Conservation (phyloP, 176 grass and related monocot genomes). For the Lolium rigidum region DNA sequence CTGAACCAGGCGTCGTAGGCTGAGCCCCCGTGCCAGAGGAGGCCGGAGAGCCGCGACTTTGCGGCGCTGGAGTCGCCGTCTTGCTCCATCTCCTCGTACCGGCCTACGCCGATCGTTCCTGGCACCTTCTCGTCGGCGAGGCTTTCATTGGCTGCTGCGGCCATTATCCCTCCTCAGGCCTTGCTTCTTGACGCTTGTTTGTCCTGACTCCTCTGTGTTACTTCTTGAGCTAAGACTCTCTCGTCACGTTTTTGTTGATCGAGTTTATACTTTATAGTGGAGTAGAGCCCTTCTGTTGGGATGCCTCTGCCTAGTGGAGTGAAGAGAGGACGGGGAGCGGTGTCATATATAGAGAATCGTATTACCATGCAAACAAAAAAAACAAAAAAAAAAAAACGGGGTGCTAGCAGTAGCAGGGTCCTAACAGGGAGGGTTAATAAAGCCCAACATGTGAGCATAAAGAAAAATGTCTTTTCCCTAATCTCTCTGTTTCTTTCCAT, state of each 20-base stretch:
- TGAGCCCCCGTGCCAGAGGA: constrained; percentile 98
- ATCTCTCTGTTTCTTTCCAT: constrained; percentile 48
- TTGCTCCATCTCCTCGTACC: constrained; percentile 92
- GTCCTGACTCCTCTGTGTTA: no score
- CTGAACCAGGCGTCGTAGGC: constrained; percentile 99
- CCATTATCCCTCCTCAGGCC: constrained; percentile 47
- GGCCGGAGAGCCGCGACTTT: constrained; percentile 81
- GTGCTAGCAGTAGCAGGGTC: no score
- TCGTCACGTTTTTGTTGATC: background rate
- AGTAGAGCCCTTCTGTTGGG: background rate
- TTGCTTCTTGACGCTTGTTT: background rate
- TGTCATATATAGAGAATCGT: constrained; percentile 49
- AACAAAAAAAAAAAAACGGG: no score
- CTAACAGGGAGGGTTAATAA: constrained; percentile 30
- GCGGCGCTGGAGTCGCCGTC: constrained; percentile 52
- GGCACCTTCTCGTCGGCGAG: constrained; percentile 80
- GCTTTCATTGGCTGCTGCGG: constrained; percentile 48
- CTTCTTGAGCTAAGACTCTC: background rate
- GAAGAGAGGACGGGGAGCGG: constrained; percentile 14
- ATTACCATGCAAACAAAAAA: no score
- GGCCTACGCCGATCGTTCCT: constrained; percentile 71
- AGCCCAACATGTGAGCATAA: constrained; percentile 48
- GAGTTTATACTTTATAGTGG: background rate
- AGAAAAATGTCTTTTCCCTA: constrained; percentile 50
- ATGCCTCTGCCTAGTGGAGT: background rate